Base-by-base conservation (phyloP, 345 rosid genomes). In the Eucalyptus erythrocorys region DNA sequence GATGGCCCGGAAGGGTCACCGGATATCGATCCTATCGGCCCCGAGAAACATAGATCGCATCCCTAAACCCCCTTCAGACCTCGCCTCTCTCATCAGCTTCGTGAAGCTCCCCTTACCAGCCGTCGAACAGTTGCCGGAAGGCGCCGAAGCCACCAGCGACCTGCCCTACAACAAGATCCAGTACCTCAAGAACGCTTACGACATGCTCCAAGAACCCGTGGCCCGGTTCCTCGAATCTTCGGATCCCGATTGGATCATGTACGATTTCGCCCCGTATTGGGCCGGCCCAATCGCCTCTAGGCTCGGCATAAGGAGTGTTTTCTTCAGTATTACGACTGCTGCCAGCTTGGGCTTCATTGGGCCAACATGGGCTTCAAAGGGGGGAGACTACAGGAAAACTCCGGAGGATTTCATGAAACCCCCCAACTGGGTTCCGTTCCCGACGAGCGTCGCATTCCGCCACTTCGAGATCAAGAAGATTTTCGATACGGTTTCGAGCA, bases 371-470 rank as follows among this genome's bases (percentile, higher is more conserved):
- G 48, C 30, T 21, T 13, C 13, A 55, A 19, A 47, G 43, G 89
- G 59, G 26, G 85, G 55, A 49, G 91, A 89, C 50, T 32, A 85
- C 21, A 13, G 90, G 43, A 68, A 9, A 27, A 76, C 53, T 17
- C 91, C 91, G 5, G 94, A 89, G 68, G 92, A 89, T 22, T 92
- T 88, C 84, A 48, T 87, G 6, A 87, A 45, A 14, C 86, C 87
- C 7, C 93, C 95, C 4, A 87, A 87, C 55, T 94, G 95, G 95
- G 87, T 93, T 21, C 90, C 93, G 1, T 94, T 95, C 30, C 91
- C 92, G 6, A 64, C 94, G 1, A 34, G 66, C 34, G 86, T 92
- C 9, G 92, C 91, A 10, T 92, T 76, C 81, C 91, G 79, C 15
- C 17, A 82, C 5, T 89, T 87, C 14, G 95, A 94, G 84, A 85